Evolutionary conservation across 1,284 basidiomycete species (phyloP), one percentile per base, ranked within the genome.

Genomic region (Heterobasidion parviporum): DNA sequence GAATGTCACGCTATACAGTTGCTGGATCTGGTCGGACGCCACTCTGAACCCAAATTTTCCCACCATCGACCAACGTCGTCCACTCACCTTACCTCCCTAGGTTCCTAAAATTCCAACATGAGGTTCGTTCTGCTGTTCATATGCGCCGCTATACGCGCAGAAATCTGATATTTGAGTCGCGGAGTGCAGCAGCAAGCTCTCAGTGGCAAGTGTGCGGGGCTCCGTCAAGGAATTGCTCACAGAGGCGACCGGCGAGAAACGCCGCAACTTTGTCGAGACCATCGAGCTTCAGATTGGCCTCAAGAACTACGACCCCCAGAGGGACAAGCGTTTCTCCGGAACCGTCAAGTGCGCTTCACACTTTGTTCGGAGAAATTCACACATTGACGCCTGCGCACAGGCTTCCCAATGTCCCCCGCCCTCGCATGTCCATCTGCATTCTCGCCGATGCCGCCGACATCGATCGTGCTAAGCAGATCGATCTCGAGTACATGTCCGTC

Each of bases 351-450:
- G 60, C 57, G 79, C 70, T n/a, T 45, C 6, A 10, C 50, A 26
- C 2, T 2, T 34, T 34, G 34, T 35, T 18, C 6, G 26, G 15
- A 52, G 8, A 32, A 36, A 36, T 12, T 26, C 26, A 26, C 26
- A 26, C 5, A 15, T 53, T 55, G 14, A 8, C 6, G 32, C 34
- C n/a, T 45, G 10, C 51, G 14, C 2, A 47, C 64, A 94, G 92
- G 79, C 86, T 99, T 57, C 96, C 96, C 68, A 85, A 97, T 72
- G 85, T 98, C 64, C 97, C 97, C 67, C 94, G 96, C 66, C 96
- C 96, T 58, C 91, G 96, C 78, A 98, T 99, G 96, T 92, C 91
- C 68, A 88, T 99, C 72, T 98, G 96, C 84, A 98, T 99, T 84
- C 90, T 99, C 65, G 96, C 95, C 62, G 96, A 99, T 78, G 96